Conservation (phyloP, 176 grass and related monocot genomes). For the Carex scoparia region DNA sequence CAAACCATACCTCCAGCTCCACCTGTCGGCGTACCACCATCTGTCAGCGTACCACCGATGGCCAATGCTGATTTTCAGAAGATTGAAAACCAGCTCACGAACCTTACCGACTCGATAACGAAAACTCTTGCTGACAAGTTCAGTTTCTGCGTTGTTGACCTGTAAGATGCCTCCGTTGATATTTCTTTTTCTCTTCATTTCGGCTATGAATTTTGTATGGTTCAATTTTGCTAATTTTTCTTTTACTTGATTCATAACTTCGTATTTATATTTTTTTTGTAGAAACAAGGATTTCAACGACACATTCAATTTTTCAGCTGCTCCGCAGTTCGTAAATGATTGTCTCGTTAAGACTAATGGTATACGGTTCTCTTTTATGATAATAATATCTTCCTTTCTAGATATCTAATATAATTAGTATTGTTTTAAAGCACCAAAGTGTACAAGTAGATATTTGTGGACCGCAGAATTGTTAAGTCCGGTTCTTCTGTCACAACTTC, state of each 20-base stretch:
- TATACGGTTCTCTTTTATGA: slow-evolving; percentile 1
- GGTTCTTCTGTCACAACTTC: neutral
- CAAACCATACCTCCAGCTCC: neutral
- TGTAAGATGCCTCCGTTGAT: neutral
- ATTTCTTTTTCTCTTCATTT: neutral
- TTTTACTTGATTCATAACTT: neutral
- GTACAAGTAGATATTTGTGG: neutral
- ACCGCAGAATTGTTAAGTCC: neutral
- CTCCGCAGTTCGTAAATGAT: slow-evolving; percentile 32
- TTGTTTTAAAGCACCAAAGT: neutral
- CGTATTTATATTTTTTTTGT: neutral
- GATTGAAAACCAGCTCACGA: neutral
- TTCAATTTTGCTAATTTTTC: neutral
- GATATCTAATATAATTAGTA: neutral
- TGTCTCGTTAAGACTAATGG: slow-evolving; percentile 41
- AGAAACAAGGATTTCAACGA: slow-evolving; percentile 47
- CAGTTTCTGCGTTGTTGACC: slow-evolving; percentile 9
- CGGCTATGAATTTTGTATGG: no score
- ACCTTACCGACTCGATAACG: neutral
- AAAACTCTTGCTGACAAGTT: neutral
- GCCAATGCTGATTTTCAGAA: neutral
- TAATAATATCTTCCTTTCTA: neutral
- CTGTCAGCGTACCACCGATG: neutral
- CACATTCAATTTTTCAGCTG: slow-evolving; percentile 43
- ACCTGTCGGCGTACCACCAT: neutral